Evolutionary conservation across 2,329 filamentous ascomycete species (phyloP).

Genomic region (Trichoderma atrobrunneum): DNA sequence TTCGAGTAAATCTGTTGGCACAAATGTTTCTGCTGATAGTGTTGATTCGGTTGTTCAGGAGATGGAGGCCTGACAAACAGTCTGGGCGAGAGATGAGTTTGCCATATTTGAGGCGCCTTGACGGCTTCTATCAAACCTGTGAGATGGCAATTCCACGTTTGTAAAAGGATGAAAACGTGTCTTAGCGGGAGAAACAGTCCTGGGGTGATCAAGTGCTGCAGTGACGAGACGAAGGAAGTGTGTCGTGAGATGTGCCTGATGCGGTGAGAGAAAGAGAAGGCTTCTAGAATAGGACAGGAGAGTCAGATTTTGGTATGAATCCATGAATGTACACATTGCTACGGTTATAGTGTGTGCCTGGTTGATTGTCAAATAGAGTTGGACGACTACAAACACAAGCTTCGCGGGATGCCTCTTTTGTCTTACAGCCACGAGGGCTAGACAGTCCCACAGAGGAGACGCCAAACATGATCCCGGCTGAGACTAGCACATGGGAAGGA

Average conservation of each 20-base stretch:
- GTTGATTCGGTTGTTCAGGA: not conserved
- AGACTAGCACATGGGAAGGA: not conserved
- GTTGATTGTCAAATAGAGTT: not conserved
- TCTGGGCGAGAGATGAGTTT: not conserved
- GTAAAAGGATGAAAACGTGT: not conserved
- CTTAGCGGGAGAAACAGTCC: not conserved
- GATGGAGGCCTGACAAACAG: constrained; percentile 1
- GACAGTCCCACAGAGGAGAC: not conserved
- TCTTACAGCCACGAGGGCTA: not conserved
- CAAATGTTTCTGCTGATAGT: not conserved
- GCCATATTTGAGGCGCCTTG: not conserved
- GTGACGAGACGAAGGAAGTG: not conserved
- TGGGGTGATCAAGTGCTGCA: not conserved
- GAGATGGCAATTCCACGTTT: constrained; percentile 7
- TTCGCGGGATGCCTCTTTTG: constrained; percentile 1
- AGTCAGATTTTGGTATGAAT: not conserved
- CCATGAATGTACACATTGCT: not conserved
- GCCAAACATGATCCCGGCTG: not conserved
- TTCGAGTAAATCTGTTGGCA: not conserved
- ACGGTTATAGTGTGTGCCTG: not conserved
- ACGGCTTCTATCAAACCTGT: constrained; percentile 1
- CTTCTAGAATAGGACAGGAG: not conserved
- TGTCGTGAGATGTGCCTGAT: not conserved
- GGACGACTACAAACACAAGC: not conserved
- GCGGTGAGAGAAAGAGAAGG: not conserved